phyloP scores from a whole-genome alignment of 2,329 filamentous ascomycete genomes.

The Periconia sp. region DNA sequence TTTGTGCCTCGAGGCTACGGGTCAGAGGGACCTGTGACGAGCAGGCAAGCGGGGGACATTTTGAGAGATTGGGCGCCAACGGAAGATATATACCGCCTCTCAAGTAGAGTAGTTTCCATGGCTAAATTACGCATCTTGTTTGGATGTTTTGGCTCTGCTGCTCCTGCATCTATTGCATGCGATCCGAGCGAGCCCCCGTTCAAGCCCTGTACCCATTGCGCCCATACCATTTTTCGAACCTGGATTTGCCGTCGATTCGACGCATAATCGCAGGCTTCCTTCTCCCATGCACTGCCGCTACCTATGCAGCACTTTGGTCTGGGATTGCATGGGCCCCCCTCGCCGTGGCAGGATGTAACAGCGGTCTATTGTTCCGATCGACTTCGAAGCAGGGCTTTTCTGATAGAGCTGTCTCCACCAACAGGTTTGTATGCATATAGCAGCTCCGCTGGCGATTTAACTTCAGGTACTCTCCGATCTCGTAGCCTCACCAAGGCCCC shows the following conservation, averaged over 20 bases:
- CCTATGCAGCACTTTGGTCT: slow-evolving; percentile 27
- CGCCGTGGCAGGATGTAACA: slow-evolving; percentile 31
- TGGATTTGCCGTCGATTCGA: slow-evolving; percentile 37
- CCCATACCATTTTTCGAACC: slow-evolving; percentile 30
- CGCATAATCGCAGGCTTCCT: slow-evolving; percentile 26
- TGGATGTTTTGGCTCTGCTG: slow-evolving; percentile 28
- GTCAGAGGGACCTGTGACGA: not conserved
- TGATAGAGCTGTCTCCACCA: slow-evolving; percentile 14
- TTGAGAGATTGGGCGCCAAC: not conserved
- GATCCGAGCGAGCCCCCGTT: slow-evolving; percentile 26
- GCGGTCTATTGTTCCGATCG: slow-evolving; percentile 25
- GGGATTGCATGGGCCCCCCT: slow-evolving; percentile 32
- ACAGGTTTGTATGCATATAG: slow-evolving; percentile 27
- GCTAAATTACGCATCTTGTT: slow-evolving; percentile 34
- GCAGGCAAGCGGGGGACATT: not conserved
- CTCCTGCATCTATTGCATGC: slow-evolving; percentile 21
- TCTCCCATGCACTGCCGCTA: slow-evolving; percentile 29
- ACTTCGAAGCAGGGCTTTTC: not conserved
- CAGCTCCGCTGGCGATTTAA: slow-evolving; percentile 16
- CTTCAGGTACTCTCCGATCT: slow-evolving; percentile 14
- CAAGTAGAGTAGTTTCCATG: slow-evolving; percentile 30
- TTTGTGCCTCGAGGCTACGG: not conserved
- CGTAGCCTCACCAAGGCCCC: not conserved
- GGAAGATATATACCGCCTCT: not conserved
- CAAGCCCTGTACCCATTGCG: slow-evolving; percentile 21